phyloP scores from a whole-genome alignment of 805 yeast genomes.

The Kurtzmaniella fragi region DNA sequence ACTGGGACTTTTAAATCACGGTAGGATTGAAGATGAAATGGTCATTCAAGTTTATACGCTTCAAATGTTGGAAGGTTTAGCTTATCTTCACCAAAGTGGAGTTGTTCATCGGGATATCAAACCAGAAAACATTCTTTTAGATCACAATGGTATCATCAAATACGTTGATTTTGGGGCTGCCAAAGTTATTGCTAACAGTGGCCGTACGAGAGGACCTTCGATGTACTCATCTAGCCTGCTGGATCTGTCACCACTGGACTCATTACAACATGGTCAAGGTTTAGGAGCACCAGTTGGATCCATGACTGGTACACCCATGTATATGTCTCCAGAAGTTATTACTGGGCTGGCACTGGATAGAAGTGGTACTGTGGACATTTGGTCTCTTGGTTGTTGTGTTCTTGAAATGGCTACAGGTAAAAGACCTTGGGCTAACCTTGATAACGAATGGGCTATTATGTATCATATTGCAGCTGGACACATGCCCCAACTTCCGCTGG shows the following conservation, averaged over 20 bases:
- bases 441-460: slow-evolving; percentile 98
- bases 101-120: slow-evolving; percentile 96
- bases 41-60: slow-evolving; percentile 86
- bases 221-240: slow-evolving; percentile 4
- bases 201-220: slow-evolving; percentile 31
- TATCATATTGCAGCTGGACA: slow-evolving; percentile 96
- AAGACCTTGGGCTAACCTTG: slow-evolving; percentile 94
- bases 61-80: slow-evolving; percentile 92
- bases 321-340: slow-evolving; percentile 96
- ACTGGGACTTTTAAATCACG: slow-evolving; percentile 79
- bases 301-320: slow-evolving; percentile 96
- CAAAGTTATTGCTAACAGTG: slow-evolving; percentile 71
- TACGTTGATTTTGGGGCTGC: slow-evolving; percentile 98
- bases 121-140: slow-evolving; percentile 88
- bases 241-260: slow-evolving; percentile 10
- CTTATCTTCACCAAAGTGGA: slow-evolving; percentile 89
- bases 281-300: slow-evolving; percentile 18
- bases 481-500: slow-evolving; percentile 75
- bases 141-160: slow-evolving; percentile 88
- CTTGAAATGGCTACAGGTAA: slow-evolving; percentile 95
- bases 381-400: slow-evolving; percentile 97
- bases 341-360: slow-evolving; percentile 60
- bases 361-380: slow-evolving; percentile 74
- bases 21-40: slow-evolving; percentile 91
- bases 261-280: slow-evolving; percentile 22